A percentile compares a stretch with the other conserved stretches of the same genome.
These are phyloP conservation scores for Aspergillus texensis DNA, from an alignment of 2,329 filamentous ascomycete genomes.

Conservation along the genomic window DNA sequence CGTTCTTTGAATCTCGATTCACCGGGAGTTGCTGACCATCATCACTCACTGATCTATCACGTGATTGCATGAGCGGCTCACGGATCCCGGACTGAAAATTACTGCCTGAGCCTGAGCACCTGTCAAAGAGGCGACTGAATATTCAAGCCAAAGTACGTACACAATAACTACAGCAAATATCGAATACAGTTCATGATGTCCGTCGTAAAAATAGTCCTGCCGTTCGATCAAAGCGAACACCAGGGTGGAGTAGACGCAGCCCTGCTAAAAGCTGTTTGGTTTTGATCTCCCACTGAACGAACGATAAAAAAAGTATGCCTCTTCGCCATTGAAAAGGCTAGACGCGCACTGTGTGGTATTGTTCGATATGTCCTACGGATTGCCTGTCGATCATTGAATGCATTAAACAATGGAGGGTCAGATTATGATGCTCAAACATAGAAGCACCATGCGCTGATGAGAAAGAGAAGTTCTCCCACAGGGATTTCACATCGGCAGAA, in stretches of 20 bases:
- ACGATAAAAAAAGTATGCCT: constrained; percentile 46
- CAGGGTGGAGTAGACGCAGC: constrained; percentile 55
- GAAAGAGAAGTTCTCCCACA: neutral
- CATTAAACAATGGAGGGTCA: neutral
- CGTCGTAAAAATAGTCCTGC: constrained; percentile 52
- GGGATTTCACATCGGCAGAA: no score
- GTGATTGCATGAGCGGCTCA: no score
- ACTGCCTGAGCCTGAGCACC: no score
- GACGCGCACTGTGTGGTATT: constrained; percentile 42
- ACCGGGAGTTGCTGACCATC: no score
- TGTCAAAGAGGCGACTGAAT: no score
- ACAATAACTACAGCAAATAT: neutral
- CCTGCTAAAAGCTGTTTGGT: constrained; percentile 53
- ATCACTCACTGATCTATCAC: no score
- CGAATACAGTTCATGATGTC: constrained; percentile 36
- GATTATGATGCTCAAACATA: neutral
- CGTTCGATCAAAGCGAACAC: constrained; percentile 42
- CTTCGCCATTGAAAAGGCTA: constrained; percentile 38
- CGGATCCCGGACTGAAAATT: no score
- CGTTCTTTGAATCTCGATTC: no score
- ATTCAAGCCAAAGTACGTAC: no score
- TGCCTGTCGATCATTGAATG: neutral
- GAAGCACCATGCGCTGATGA: neutral
- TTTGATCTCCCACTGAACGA: constrained; percentile 52
- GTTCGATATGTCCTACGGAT: neutral